Evolutionary conservation across 2,329 filamentous ascomycete genomes (phyloP), one percentile per base, ranked within the genome.

Genomic region (Arthrobotrys sphaeroides): DNA sequence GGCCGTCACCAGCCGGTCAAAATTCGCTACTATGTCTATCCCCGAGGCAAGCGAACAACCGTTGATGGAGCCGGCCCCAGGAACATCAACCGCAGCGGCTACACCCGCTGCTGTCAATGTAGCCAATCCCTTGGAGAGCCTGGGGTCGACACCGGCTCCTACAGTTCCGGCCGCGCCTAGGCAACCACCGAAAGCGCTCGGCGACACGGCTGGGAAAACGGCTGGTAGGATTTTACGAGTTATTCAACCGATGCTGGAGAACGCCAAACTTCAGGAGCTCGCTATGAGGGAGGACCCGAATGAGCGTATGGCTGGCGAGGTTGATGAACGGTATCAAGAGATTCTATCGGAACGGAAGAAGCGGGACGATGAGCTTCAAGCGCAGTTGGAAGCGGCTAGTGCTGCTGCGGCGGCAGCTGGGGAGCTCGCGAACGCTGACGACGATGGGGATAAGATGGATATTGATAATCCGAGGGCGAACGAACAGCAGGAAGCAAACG

Each of bases 281-380:
- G 59, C 65, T 20, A 70, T 72, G 73, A 43, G 73, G 22, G 73
- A 77, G 38, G 73, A 77, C 53, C 73, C 73, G 2, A 70, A 77
- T 16, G 73, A 77, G 18, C 73, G 73, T 13, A 55, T 72, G 53
- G 73, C 73, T 10, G 65, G 67, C 16, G 66, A 72, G 36, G 65
- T 72, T 18, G 73, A 77, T 28, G 73, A 77, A 40, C 59, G 73
- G 45, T 72, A 77, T n/a, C 73, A 70, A 16, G 73, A 77, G 18
- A 72, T 72, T n/a, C 28, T 75, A 5, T 38, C 55, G 0, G 72
- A 75, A 16, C 55, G 64, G 20, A 75, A 75, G 33, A 75, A 75
- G 20, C 64, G 64, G 9, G 70, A 74, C 16, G 72, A 75, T 31
- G 72, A 75, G 24, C 18, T 75, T n/a, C 64, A 69, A 12, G 42